phyloP scores from a whole-genome alignment of 2,329 filamentous ascomycete species.

The Penicillium hesseltinei region DNA sequence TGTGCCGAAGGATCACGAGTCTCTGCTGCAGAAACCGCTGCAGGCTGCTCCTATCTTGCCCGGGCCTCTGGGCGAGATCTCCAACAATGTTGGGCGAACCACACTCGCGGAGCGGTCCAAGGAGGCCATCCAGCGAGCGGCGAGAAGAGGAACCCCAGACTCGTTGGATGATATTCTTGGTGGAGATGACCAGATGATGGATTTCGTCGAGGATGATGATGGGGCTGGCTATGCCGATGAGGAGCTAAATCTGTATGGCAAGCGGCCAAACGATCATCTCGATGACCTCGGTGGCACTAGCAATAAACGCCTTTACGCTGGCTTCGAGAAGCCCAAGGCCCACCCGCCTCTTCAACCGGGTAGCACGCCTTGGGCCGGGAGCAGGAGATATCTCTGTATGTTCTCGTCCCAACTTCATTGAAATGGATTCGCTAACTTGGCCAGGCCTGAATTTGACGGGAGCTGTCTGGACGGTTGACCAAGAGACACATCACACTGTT shows the following conservation, averaged over 20 bases:
- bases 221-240: conserved; percentile 77
- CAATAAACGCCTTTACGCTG: conserved; percentile 52
- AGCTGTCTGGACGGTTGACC: conserved; percentile 95
- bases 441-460: conserved; percentile 77
- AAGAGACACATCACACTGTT: conserved; percentile 88
- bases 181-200: conserved; percentile 63
- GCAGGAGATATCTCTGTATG: conserved; percentile 81
- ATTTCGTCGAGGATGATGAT: conserved; percentile 93
- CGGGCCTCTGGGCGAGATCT: conserved; percentile 69
- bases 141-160: conserved; percentile 64
- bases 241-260: conserved; percentile 62
- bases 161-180: conserved; percentile 81
- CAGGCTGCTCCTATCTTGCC: conserved; percentile 86
- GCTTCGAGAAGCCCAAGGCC: conserved; percentile 60
- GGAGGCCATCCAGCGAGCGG: conserved; percentile 51
- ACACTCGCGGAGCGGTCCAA: conserved; percentile 57
- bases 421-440: conserved; percentile 25
- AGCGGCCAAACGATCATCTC: conserved; percentile 56
- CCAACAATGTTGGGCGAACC: conserved; percentile 61
- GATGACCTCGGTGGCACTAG: conserved; percentile 45
- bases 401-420: not conserved
- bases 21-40: conserved; percentile 51
- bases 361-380: conserved; percentile 92
- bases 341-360: conserved; percentile 91
- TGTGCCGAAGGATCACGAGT: conserved; percentile 51